Base-by-base conservation (phyloP, 2,329 filamentous ascomycete genomes). In the Stagonosporopsis tanaceti region DNA sequence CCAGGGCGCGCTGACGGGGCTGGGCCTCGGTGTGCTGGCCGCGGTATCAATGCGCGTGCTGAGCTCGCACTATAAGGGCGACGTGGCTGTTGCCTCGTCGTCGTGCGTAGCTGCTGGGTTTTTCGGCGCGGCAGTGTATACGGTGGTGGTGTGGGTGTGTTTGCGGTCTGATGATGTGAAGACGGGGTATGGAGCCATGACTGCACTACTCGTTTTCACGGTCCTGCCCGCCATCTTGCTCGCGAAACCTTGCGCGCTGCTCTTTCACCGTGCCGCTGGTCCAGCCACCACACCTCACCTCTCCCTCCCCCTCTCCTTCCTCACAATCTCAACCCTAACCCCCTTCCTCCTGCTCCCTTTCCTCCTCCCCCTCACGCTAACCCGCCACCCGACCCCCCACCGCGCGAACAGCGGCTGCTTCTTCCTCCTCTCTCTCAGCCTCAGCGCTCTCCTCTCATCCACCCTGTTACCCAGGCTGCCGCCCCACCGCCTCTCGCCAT, bases 51-150 rank as follows among this genome's bases (percentile, higher is more conserved):
- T 55, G 8, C 44, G 65, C 1, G 57, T 57, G 4, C 58, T 71
- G 2, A 63, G 63, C 1, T 55, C 53, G 2, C 71, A 73, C 37
- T 73, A 68, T 45, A 57, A 48, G 22, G 54, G 63, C 34, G 56
- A 72, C 12, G 25, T 69, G 3, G 70, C 76, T 1, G 62, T 77
- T 3, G 75, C 75, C 37, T 76, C 73, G 3, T 67, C 74, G 34
- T 72, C 75, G 9, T 69, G 74, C 0, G 61, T 59, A 0, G 65
- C 47, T 6, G 54, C 57, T 2, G 68, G 57, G 0, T 60, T 68
- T n/a, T 11, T 56, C 2, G 71, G 69, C 2, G 61, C 60, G 0
- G 11, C 60, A 1, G 42, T 66, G 0, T 66, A 71, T 32, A 66
- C 64, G 0, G 3, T 27, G 1, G 7, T 67, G 1, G 27, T 50